phyloP scores from a whole-genome alignment of 2,329 filamentous ascomycete species.

The Botrytis fabae region DNA sequence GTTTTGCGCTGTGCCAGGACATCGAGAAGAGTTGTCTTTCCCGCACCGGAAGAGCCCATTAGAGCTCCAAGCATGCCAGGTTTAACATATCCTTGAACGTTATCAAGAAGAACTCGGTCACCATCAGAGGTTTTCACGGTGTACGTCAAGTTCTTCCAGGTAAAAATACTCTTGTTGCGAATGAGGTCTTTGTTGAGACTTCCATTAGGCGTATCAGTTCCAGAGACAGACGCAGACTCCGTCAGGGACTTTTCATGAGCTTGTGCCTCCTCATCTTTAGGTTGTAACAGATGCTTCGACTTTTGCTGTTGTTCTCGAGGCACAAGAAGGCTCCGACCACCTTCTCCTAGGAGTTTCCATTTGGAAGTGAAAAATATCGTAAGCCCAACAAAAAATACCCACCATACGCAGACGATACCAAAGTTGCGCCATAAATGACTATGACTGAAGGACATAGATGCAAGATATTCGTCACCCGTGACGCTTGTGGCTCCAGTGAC shows the following conservation, averaged over 20 bases:
- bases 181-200: neutral
- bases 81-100: conserved; percentile 62
- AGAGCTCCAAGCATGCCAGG: conserved; percentile 62
- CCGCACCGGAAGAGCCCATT: conserved; percentile 65
- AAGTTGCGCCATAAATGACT: conserved; percentile 60
- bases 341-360: conserved; percentile 56
- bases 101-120: conserved; percentile 67
- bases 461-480: conserved; percentile 58
- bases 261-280: conserved; percentile 51
- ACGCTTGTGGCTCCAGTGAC: conserved; percentile 50
- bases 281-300: conserved; percentile 29
- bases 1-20: conserved; percentile 81
- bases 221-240: conserved; percentile 66
- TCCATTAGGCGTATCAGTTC: neutral
- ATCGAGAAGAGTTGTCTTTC: conserved; percentile 87
- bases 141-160: conserved; percentile 45
- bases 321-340: conserved; percentile 57
- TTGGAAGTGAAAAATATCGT: conserved; percentile 58
- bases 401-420: conserved; percentile 63
- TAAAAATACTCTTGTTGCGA: neutral
- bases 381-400: conserved; percentile 57
- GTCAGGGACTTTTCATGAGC: conserved; percentile 50
- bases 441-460: conserved; percentile 54
- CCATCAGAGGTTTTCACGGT: conserved; percentile 62
- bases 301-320: conserved; percentile 55